These are phyloP conservation scores for Metschnikowia anglica DNA, from an alignment of 805 yeast species.

Conservation along the genomic window DNA sequence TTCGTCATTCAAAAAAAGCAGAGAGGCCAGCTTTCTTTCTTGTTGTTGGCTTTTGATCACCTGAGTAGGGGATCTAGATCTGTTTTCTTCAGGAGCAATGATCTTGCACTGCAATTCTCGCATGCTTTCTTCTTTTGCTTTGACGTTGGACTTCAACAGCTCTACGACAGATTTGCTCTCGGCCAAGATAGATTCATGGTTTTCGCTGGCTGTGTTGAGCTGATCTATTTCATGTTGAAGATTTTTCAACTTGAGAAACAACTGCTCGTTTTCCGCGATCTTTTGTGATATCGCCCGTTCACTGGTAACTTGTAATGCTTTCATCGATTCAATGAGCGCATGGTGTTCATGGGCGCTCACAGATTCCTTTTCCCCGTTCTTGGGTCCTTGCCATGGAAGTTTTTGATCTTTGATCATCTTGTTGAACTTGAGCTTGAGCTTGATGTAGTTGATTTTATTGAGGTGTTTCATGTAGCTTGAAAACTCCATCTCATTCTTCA, in stretches of 20 bases:
- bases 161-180: conserved; percentile 25
- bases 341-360: background rate
- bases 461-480: conserved; percentile 51
- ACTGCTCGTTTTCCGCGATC: conserved; percentile 12
- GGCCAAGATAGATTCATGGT: background rate
- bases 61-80: background rate
- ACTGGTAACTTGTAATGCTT: conserved; percentile 14
- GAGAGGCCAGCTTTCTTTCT: background rate
- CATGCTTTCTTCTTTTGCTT: conserved; percentile 11
- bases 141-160: conserved; percentile 17
- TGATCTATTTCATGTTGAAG: background rate
- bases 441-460: conserved; percentile 19
- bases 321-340: conserved; percentile 7
- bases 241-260: conserved; percentile 14
- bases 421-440: conserved; percentile 17
- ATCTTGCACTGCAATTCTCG: background rate
- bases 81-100: background rate
- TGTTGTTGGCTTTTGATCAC: background rate
- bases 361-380: background rate
- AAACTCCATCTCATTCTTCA: conserved; percentile 62
- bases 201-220: background rate
- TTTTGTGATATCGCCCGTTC: conserved; percentile 8
- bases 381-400: background rate
- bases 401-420: conserved; percentile 6
- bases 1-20: background rate